These are phyloP conservation scores for Pythium aristosporum DNA, from an alignment of 352 stramenopile species.

Conservation along the genomic window DNA sequence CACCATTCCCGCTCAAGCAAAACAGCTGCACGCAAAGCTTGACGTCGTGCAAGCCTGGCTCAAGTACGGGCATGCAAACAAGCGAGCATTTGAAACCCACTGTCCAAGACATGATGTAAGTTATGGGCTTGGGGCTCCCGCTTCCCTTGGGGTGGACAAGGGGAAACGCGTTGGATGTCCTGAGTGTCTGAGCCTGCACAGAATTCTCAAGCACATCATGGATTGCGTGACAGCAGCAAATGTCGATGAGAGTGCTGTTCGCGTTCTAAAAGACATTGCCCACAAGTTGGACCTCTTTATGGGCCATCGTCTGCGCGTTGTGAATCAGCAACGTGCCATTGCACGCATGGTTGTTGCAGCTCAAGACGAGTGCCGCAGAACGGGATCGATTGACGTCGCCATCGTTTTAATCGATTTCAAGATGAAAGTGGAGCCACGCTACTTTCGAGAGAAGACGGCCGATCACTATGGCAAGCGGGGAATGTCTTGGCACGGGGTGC, in stretches of 20 bases:
- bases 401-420: slow-evolving; percentile 30
- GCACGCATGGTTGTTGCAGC: background rate
- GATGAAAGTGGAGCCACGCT: slow-evolving; percentile 25
- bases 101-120: slow-evolving; percentile 8
- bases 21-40: background rate
- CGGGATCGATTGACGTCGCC: background rate
- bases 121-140: background rate
- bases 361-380: background rate
- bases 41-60: slow-evolving; percentile 9
- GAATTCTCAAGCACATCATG: background rate
- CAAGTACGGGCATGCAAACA: slow-evolving; percentile 13
- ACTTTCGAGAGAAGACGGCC: slow-evolving; percentile 15
- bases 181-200: background rate
- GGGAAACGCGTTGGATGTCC: background rate
- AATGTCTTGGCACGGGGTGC: slow-evolving; percentile 24
- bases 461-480: slow-evolving; percentile 12
- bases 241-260: background rate
- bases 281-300: slow-evolving; percentile 3
- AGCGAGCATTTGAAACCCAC: background rate
- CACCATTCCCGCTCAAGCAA: background rate
- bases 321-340: slow-evolving; percentile 8
- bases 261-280: background rate
- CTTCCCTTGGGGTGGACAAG: no score
- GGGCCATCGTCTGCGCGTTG: slow-evolving; percentile 3
- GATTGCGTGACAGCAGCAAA: no score